Evolutionary conservation across 2,329 filamentous ascomycete species (phyloP), one percentile per base, ranked within the genome.

Genomic region (Capronia coronata): DNA sequence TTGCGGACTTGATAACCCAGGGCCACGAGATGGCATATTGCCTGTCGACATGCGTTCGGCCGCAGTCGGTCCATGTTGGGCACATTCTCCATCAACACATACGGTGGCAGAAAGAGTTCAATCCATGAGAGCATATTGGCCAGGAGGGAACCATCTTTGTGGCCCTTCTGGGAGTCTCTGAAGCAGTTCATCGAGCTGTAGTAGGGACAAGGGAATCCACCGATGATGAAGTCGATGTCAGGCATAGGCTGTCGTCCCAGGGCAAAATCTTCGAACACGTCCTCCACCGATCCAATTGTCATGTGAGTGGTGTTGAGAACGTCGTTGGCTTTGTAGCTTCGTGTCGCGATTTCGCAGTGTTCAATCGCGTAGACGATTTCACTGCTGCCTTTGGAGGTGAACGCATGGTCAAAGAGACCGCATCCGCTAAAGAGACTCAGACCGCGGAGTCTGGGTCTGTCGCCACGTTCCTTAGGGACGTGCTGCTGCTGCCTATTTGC

Each of bases 1-100:
- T 86, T 75, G 34, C 84, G 78, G 0, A 80, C 71, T 61, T 94
- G 87, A 57, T 93, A 94, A 0, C 86, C 87, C 55, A 93, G 72
- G 0, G 83, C 84, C 0, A 91, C 82, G 0, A 93, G 68, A 1
- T 81, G 75, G 54, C 83, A 86, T 8, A 93, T 72, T 0, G 93
- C 70, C 57, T 90, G 86, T 1, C 81, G 82, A 44, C 90, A 81
- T 0, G 87, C 78, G 50, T 87, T 86, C 16, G 64, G 70, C 14
- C 69, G 68, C 19, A 62, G 71, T 40, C 68, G 74, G 0, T 84
- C 75, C 68, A 91, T 87, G 0, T 69, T 73, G 0, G 78, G 67
- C 0, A 94, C 87, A 57, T 94, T 94, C 64, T 94, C 87, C 0
- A 94, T 72, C 0, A 91, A 57, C 0, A 82, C 84, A 61, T 86